These are phyloP conservation scores for Ustilago trichophora DNA, from an alignment of 1,284 basidiomycete species.

Conservation along the genomic window DNA sequence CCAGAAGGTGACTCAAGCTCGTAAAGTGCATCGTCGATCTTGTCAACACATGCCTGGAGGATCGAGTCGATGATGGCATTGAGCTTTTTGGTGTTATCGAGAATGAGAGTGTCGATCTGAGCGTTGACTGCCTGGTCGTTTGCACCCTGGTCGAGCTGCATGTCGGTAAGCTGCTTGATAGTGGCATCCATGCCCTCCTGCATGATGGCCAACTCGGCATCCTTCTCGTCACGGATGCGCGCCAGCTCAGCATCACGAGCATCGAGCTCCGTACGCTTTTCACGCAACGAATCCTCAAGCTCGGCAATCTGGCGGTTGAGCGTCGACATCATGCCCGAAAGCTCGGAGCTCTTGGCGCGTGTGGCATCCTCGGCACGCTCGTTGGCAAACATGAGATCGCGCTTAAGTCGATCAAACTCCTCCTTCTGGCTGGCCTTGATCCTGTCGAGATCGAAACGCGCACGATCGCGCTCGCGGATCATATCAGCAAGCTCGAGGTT, in stretches of 20 bases:
- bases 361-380: constrained; percentile 95
- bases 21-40: constrained; percentile 96
- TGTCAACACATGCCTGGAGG: constrained; percentile 90
- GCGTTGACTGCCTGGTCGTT: constrained; percentile 89
- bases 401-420: constrained; percentile 88
- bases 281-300: constrained; percentile 89
- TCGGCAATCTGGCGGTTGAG: constrained; percentile 96
- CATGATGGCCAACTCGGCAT: constrained; percentile 92
- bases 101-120: constrained; percentile 94
- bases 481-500: constrained; percentile 98
- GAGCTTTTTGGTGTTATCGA: constrained; percentile 97
- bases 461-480: constrained; percentile 96
- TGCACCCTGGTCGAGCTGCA: constrained; percentile 85
- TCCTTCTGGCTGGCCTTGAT: constrained; percentile 91
- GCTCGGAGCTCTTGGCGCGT: constrained; percentile 90
- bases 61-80: constrained; percentile 99
- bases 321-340: constrained; percentile 85
- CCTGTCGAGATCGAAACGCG: constrained; percentile 94
- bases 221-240: constrained; percentile 89
- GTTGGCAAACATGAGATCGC: constrained; percentile 95
- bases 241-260: constrained; percentile 79
- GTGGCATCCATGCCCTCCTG: constrained; percentile 96
- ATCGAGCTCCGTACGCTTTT: constrained; percentile 77
- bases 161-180: constrained; percentile 85
- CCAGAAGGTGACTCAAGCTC: constrained; percentile 95